These are phyloP conservation scores for Aspergillus taichungensis DNA, from an alignment of 495 filamentous ascomycete species.

Conservation along the genomic window DNA sequence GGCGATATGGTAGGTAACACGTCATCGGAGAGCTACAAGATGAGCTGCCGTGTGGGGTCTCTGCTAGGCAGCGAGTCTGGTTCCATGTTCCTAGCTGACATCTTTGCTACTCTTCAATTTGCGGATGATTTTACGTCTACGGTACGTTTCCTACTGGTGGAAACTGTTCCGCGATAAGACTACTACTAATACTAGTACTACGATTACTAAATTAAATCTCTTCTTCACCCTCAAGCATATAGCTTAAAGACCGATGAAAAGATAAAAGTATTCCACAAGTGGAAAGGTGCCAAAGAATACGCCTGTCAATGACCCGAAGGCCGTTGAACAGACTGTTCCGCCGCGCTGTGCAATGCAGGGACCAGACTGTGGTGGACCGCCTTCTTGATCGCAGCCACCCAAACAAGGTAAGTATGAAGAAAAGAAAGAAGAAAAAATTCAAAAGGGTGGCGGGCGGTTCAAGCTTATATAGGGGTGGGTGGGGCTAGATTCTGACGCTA, in stretches of 20 bases:
- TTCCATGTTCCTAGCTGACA: too few relatives aligned
- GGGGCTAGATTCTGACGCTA: slow-evolving; percentile 12
- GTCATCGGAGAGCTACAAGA: not conserved
- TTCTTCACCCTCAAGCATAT: slow-evolving; percentile 43
- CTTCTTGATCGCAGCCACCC: slow-evolving; percentile 54
- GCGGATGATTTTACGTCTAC: too few relatives aligned
- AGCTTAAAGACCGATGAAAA: slow-evolving; percentile 47
- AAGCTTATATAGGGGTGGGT: slow-evolving; percentile 18
- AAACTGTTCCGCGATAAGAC: too few relatives aligned
- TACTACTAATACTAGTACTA: too few relatives aligned
- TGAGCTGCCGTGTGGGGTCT: too few relatives aligned
- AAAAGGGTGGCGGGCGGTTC: slow-evolving; percentile 12
- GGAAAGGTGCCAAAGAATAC: slow-evolving; percentile 59
- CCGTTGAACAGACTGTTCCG: slow-evolving; percentile 50
- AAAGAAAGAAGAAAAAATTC: slow-evolving; percentile 35
- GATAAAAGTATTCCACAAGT: slow-evolving; percentile 23
- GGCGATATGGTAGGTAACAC: not conserved
- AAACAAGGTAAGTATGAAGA: slow-evolving; percentile 74
- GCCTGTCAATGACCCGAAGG: slow-evolving; percentile 56
- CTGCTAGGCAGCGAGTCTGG: not conserved
- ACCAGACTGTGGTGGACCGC: slow-evolving; percentile 50
- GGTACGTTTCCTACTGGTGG: too few relatives aligned
- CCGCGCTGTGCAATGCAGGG: slow-evolving; percentile 72
- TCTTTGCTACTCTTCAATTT: too few relatives aligned
- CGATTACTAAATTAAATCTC: slow-evolving; percentile 11